phyloP scores from a whole-genome alignment of 257 asterid species.

The Jasminum sambac region DNA sequence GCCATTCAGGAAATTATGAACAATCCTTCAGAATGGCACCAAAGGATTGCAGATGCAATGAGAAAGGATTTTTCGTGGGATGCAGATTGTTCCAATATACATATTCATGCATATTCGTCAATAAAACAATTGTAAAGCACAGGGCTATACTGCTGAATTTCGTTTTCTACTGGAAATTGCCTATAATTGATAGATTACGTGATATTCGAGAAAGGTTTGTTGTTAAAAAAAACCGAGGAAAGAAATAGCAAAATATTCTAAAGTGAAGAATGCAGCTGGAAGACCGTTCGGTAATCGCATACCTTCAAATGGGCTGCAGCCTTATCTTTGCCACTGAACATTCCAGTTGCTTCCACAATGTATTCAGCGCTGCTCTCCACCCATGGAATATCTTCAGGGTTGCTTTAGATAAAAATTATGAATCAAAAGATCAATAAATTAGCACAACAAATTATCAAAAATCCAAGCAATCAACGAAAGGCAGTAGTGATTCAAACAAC shows the following conservation, averaged over 20 bases:
- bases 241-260: no score
- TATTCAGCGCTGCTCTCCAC: constrained; percentile 48
- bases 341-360: constrained; percentile 52
- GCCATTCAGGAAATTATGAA: constrained; percentile 65
- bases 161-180: no score
- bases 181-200: no score
- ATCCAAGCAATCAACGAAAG: neutral
- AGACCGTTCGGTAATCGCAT: neutral
- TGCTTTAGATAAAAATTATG: constrained; percentile 21
- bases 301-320: constrained; percentile 57
- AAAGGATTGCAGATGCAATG: constrained; percentile 59
- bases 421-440: neutral
- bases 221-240: no score
- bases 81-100: constrained; percentile 60
- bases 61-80: constrained; percentile 71
- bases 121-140: constrained; percentile 36
- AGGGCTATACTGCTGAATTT: no score
- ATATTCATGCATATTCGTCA: constrained; percentile 55
- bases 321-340: constrained; percentile 53
- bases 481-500: no score
- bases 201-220: no score
- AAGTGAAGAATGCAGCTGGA: no score
- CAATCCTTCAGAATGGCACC: constrained; percentile 55
- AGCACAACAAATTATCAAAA: neutral
- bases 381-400: constrained; percentile 56